A percentile compares a stretch with the other conserved stretches of the same genome.
Evolutionary conservation across 164 flowering plant species (phyloP).

Genomic region (Hamamelis virginiana): DNA sequence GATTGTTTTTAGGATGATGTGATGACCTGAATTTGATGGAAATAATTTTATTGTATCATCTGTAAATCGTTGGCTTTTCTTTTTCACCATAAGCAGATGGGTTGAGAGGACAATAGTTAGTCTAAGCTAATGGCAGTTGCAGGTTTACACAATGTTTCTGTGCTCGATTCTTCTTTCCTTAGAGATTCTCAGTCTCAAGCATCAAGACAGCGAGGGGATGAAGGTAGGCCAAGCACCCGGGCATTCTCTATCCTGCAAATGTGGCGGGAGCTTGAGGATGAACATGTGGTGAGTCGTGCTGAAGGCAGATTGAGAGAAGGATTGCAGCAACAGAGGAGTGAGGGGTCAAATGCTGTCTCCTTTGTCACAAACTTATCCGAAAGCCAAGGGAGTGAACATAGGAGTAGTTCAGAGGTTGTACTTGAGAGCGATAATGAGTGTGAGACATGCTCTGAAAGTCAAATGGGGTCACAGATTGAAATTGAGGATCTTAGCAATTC

Average conservation of each 20-base stretch:
- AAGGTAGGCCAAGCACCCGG: slow-evolving; percentile 36
- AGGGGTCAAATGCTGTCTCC: slow-evolving; percentile 16
- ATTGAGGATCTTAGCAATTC: slow-evolving; percentile 25
- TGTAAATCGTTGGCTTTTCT: slow-evolving; percentile 11
- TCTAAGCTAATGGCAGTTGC: slow-evolving; percentile 50
- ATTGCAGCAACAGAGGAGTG: slow-evolving; percentile 28
- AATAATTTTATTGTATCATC: slow-evolving; percentile 10
- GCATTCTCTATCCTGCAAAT: slow-evolving; percentile 59
- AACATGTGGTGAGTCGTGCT: slow-evolving; percentile 37
- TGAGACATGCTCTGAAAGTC: slow-evolving; percentile 29
- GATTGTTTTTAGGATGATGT: neutral
- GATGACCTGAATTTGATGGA: slow-evolving; percentile 5
- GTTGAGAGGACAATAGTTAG: slow-evolving; percentile 14
- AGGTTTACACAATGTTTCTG: slow-evolving; percentile 75
- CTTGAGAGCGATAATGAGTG: slow-evolving; percentile 28
- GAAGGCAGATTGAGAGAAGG: slow-evolving; percentile 33
- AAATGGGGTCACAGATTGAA: slow-evolving; percentile 25
- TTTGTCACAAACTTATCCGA: slow-evolving; percentile 16
- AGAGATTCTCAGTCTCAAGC: slow-evolving; percentile 41
- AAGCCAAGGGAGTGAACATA: slow-evolving; percentile 24
- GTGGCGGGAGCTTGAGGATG: slow-evolving; percentile 75
- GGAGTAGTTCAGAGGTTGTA: slow-evolving; percentile 26
- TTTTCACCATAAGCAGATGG: neutral
- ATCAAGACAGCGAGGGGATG: slow-evolving; percentile 29
- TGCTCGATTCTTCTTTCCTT: slow-evolving; percentile 55